Evolutionary conservation across 306 rosid species (phyloP), one percentile per base, ranked within the genome.

Genomic region (Prunus mongolica): DNA sequence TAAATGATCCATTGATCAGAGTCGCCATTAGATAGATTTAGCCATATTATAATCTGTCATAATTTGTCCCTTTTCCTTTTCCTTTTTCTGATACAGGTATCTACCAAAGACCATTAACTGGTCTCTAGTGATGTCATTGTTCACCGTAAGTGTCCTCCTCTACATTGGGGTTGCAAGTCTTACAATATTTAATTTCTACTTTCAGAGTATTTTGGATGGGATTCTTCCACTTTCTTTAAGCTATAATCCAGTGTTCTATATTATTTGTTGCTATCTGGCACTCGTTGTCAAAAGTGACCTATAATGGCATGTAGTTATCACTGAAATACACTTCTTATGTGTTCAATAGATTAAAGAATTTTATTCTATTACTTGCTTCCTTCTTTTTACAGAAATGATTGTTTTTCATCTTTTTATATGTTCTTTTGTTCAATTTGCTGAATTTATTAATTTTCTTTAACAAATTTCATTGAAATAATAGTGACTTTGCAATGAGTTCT

Each of bases 81-180:
- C 19, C 50, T 69, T 58, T 85, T 58, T 77, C 19, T 68, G 71
- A 61, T 60, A 67, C 92, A 95, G 97, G 84, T 84, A 80, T 81
- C 78, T 95, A 20, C 75, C 81, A 62, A 90, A 86, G 91, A 95
- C 97, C 45, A 50, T 90, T 72, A 73, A 88, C 78, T 95, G 93
- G 97, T 88, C 96, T 69, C 86, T 92, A 34, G 78, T 91, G 89
- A 92, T 95, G 98, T 95, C 98, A 61, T 75, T 83, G 82, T 89
- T 90, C 84, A 86, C 90, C 0, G 97, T 92, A 82, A 90, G 91
- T 80, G 76, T 47, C 75, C 30, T 54, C 75, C 41, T 54, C 65
- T 46, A 50, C 50, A 27, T 9, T 44, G 44, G n/a, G 16, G 62
- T 70, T 28, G 5, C 30, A n/a, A 10, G 62, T 20, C 62, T 47